These are phyloP conservation scores for Tephrocybe sp. DNA, from an alignment of 768 basidiomycete genomes.

Conservation along the genomic window DNA sequence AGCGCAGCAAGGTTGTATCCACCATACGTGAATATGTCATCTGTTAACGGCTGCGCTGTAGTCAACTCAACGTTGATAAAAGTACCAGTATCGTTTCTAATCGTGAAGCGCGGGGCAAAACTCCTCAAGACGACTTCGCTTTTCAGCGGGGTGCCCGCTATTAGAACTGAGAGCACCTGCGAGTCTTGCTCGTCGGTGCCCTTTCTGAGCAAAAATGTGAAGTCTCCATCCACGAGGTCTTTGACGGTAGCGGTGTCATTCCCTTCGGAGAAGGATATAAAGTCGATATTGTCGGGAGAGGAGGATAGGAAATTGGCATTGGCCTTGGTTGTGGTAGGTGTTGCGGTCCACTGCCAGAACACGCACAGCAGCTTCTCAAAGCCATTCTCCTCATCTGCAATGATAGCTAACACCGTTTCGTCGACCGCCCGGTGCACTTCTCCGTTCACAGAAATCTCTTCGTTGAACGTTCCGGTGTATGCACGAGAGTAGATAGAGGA, in stretches of 20 bases:
- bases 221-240: background rate
- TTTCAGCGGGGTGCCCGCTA: background rate
- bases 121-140: background rate
- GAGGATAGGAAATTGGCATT: background rate
- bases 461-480: background rate
- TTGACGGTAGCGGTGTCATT: background rate
- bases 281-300: too few species aligned
- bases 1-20: background rate
- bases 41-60: background rate
- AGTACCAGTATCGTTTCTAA: background rate
- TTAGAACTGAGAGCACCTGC: background rate
- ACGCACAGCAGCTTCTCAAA: background rate
- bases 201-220: background rate
- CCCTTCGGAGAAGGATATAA: too few species aligned
- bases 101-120: background rate
- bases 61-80: background rate
- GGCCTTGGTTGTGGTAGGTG: background rate
- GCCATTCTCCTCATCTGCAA: background rate
- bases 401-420: background rate
- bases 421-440: background rate
- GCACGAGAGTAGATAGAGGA: background rate
- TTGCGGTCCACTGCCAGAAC: background rate
- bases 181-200: background rate
- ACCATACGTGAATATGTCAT: background rate
- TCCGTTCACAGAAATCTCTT: background rate